Percentiles rank a stretch among this genome's conserved stretches.
phyloP scores from a whole-genome alignment of 2,329 filamentous ascomycete genomes.

The Chalara sp. region DNA sequence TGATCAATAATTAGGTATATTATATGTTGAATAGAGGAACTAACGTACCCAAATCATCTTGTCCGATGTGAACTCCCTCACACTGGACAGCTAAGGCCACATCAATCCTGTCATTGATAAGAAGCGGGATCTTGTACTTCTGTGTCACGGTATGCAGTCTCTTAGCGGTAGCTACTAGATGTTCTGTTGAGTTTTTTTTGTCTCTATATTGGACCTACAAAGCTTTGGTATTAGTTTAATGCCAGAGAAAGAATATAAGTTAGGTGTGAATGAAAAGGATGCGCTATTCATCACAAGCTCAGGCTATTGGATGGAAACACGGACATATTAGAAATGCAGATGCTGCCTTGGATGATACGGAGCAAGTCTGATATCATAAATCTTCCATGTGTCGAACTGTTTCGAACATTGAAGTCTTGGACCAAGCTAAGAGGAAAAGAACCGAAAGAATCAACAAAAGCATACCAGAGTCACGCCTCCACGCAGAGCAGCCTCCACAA shows the following conservation, averaged over 20 bases:
- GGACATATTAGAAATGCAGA: too few relatives aligned
- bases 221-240: too few relatives aligned
- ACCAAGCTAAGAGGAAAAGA: too few relatives aligned
- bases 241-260: too few relatives aligned
- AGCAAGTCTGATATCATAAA: too few relatives aligned
- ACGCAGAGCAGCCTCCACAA: conserved; percentile 69
- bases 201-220: neutral
- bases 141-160: conserved; percentile 66
- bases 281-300: too few relatives aligned
- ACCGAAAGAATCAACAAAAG: too few relatives aligned
- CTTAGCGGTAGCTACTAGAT: conserved; percentile 62
- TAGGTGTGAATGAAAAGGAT: too few relatives aligned
- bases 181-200: neutral
- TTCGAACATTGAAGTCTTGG: too few relatives aligned
- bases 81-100: conserved; percentile 79
- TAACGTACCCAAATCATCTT: conserved; percentile 76
- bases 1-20: conserved; percentile 25
- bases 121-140: conserved; percentile 63
- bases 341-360: too few relatives aligned
- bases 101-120: conserved; percentile 91
- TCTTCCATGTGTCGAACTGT: too few relatives aligned
- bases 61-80: conserved; percentile 90
- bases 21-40: neutral
- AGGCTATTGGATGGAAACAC: too few relatives aligned
- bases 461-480: conserved; percentile 66